Percentiles rank a stretch among this genome's conserved stretches.
These are phyloP conservation scores for Marsdenia floribunda DNA, from an alignment of 257 asterid genomes.

Conservation along the genomic window DNA sequence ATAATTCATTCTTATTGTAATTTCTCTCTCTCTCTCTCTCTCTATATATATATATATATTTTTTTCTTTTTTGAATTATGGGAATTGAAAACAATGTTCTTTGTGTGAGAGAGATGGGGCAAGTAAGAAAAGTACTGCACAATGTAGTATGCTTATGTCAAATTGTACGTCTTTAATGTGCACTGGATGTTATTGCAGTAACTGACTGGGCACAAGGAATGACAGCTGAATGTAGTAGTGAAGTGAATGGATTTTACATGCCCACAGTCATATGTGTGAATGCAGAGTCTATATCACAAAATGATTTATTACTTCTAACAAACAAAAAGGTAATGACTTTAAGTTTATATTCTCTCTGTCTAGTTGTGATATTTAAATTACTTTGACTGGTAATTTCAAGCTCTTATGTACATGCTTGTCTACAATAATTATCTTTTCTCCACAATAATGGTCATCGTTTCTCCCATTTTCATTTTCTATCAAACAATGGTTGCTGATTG, in stretches of 20 bases:
- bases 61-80: neutral
- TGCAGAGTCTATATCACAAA: constrained; percentile 42
- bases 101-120: neutral
- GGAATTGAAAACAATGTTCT: neutral
- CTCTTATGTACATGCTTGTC: neutral
- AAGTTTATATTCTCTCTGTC: neutral
- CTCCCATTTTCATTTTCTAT: neutral
- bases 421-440: neutral
- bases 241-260: constrained; percentile 65
- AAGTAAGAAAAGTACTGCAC: neutral
- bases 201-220: constrained; percentile 45
- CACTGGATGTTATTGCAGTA: constrained; percentile 34
- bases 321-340: constrained; percentile 45
- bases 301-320: constrained; percentile 74
- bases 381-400: neutral
- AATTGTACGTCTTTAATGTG: constrained; percentile 11
- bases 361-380: neutral
- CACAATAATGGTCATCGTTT: neutral
- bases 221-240: constrained; percentile 55
- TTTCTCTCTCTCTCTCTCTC: neutral
- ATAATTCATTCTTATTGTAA: neutral
- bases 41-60: no score
- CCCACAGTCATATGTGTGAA: constrained; percentile 47
- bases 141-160: neutral
- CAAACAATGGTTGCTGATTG: neutral